Evolutionary conservation across 805 yeast genomes (phyloP).

Genomic region (Yarrowia sp.): DNA sequence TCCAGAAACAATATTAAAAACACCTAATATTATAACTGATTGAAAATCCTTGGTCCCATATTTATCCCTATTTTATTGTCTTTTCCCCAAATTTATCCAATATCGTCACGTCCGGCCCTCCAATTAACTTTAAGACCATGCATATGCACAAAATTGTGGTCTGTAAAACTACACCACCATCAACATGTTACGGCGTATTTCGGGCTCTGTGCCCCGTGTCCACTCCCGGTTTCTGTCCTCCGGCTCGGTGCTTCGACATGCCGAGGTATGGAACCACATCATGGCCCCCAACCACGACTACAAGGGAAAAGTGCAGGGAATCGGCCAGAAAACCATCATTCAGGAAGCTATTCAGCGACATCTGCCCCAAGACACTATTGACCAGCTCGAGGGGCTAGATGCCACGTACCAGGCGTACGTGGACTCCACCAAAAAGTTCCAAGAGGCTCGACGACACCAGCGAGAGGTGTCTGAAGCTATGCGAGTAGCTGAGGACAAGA

Average conservation of each 20-base stretch:
- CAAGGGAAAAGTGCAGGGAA: neutral
- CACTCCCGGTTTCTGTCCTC: neutral
- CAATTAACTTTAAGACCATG: neutral
- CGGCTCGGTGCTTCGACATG: neutral
- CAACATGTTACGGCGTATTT: conserved; percentile 1
- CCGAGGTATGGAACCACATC: neutral
- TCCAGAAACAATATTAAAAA: too few species aligned
- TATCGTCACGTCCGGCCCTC: neutral
- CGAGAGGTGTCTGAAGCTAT: conserved; percentile 1
- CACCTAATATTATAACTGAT: too few species aligned
- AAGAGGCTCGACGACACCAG: neutral
- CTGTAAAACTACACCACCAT: neutral
- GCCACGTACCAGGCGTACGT: neutral
- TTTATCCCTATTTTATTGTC: too few species aligned
- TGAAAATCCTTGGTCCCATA: too few species aligned
- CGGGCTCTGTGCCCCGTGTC: neutral
- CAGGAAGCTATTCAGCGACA: conserved; percentile 8
- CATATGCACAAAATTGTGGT: neutral
- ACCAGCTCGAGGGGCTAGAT: neutral
- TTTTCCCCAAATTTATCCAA: too few species aligned
- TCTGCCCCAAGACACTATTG: conserved; percentile 2
- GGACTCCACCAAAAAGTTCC: neutral
- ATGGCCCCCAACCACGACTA: conserved; percentile 24
- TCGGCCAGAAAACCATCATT: neutral
- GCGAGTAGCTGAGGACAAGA: neutral